Percentiles rank a stretch among this genome's conserved stretches.
phyloP scores from a whole-genome alignment of 2,329 filamentous ascomycete genomes.

The Pseudogymnoascus sp. region DNA sequence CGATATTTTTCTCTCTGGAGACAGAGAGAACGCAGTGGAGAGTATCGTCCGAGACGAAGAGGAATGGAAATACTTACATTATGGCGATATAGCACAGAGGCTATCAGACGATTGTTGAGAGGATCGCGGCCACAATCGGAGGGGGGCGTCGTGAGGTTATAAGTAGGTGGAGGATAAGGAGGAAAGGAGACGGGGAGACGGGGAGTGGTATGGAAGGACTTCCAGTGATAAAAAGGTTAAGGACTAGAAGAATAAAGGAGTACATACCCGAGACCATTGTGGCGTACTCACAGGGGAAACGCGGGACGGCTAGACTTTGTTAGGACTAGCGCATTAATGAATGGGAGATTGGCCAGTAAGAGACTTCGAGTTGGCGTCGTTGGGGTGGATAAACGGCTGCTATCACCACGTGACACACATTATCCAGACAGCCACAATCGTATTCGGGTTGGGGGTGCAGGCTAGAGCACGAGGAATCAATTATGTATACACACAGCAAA shows the following conservation, averaged over 20 bases:
- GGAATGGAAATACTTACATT: background rate
- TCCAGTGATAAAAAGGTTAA: background rate
- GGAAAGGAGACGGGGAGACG: background rate
- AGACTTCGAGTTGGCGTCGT: background rate
- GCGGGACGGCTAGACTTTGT: background rate
- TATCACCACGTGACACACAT: background rate
- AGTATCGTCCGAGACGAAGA: background rate
- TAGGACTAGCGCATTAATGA: background rate
- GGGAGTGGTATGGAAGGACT: background rate
- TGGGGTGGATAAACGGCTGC: background rate
- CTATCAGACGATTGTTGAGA: slow-evolving; percentile 3
- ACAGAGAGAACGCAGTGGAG: background rate
- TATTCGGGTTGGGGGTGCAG: background rate
- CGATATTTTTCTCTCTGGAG: background rate
- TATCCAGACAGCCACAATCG: background rate
- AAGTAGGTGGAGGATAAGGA: slow-evolving; percentile 1
- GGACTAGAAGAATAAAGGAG: slow-evolving; percentile 1
- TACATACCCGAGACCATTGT: background rate
- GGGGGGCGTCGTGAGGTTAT: background rate
- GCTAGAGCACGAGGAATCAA: background rate
- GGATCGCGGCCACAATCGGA: background rate
- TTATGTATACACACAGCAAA: background rate
- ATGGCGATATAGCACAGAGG: slow-evolving; percentile 2
- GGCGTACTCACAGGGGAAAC: background rate
- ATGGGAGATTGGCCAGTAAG: background rate